A percentile compares a stretch with the other conserved stretches of the same genome.
Evolutionary conservation across 73 alveolate genomes (phyloP).

Genomic region (Paramecium sexaurelia): DNA sequence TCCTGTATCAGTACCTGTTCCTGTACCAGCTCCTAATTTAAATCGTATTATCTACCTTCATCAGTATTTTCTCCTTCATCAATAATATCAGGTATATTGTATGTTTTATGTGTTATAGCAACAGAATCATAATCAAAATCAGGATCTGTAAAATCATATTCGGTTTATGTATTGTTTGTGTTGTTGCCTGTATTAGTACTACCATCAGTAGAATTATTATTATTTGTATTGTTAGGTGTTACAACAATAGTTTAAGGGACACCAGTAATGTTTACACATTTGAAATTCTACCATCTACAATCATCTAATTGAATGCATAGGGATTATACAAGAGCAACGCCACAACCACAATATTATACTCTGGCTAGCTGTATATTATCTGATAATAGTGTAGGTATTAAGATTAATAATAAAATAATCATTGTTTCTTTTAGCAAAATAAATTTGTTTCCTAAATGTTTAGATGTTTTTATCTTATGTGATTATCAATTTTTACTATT

Average conservation of each 20-base stretch:
- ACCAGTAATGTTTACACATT: not conserved
- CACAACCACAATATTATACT: not conserved
- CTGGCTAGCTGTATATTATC: not conserved
- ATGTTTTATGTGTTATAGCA: not conserved
- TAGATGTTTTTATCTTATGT: not conserved
- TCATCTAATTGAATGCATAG: conserved; percentile 7
- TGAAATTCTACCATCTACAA: not conserved
- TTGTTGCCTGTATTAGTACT: not conserved
- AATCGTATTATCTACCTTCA: not conserved
- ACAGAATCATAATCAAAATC: conserved; percentile 22
- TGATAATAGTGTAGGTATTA: not conserved
- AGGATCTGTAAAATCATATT: conserved; percentile 14
- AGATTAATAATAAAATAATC: not conserved
- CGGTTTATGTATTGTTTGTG: not conserved
- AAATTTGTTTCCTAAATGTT: not conserved
- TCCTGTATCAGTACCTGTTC: not conserved
- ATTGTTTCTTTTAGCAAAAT: not conserved
- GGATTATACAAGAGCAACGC: not conserved
- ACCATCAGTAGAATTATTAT: not conserved
- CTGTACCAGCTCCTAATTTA: no score
- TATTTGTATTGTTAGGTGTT: not conserved
- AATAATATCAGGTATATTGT: not conserved
- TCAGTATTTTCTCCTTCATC: not conserved
- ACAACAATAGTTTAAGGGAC: not conserved
- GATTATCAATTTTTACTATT: no score